phyloP scores from a whole-genome alignment of 2,329 filamentous ascomycete species.

The Nectriaceae sp. region DNA sequence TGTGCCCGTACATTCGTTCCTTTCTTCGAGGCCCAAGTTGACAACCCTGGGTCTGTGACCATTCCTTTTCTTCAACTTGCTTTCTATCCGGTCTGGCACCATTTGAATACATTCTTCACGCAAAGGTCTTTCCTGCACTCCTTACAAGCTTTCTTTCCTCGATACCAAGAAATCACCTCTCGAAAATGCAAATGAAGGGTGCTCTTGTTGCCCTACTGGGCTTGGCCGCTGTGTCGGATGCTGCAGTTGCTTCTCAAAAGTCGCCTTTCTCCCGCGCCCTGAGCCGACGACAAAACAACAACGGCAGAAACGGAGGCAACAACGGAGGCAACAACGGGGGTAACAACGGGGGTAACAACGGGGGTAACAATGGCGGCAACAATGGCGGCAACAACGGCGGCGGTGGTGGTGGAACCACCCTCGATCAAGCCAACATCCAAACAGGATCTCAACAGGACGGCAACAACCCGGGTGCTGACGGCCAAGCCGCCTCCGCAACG shows the following conservation, averaged over 20 bases:
- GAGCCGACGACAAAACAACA: conserved; percentile 43
- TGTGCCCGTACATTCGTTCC: conserved; percentile 55
- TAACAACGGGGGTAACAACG: conserved; percentile 26
- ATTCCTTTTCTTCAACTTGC: conserved; percentile 44
- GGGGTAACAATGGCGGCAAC: conserved; percentile 16
- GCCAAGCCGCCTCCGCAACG: conserved; percentile 55
- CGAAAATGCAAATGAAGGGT: conserved; percentile 55
- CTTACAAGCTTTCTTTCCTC: conserved; percentile 21
- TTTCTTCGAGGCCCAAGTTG: conserved; percentile 32
- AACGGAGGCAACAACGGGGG: conserved; percentile 30
- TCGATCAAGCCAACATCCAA: conserved; percentile 49
- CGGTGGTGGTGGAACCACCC: conserved; percentile 33
- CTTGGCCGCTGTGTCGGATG: conserved; percentile 47
- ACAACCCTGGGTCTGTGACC: conserved; percentile 44
- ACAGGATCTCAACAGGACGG: conserved; percentile 52
- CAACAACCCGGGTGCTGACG: conserved; percentile 44
- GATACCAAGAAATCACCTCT: conserved; percentile 10
- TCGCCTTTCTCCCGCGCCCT: conserved; percentile 40
- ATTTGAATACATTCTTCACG: conserved; percentile 22
- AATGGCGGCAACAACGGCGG: conserved; percentile 25
- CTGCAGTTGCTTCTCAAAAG: conserved; percentile 41
- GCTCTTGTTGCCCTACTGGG: conserved; percentile 52
- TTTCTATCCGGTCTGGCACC: conserved; percentile 53
- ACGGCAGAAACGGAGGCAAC: conserved; percentile 19
- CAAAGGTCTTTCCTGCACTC: conserved; percentile 28